These are phyloP conservation scores for Tephrocybe rancida DNA, from an alignment of 768 basidiomycete genomes.

Conservation along the genomic window DNA sequence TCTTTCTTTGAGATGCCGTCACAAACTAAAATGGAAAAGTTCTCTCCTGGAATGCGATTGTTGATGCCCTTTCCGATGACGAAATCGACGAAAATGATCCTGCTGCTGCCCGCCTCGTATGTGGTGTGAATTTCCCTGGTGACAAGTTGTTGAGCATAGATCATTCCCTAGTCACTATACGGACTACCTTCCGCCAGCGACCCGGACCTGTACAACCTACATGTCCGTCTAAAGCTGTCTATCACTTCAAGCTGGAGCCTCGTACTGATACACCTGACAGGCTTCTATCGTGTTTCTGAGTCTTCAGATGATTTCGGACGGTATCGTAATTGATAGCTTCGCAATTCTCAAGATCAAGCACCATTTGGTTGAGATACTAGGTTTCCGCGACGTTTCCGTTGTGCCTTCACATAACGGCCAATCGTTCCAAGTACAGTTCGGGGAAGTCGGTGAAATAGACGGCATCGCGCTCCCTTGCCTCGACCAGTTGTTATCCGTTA, in stretches of 20 bases:
- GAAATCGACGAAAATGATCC: conserved; percentile 44
- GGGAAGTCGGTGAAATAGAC: conserved; percentile 43
- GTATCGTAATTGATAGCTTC: conserved; percentile 52
- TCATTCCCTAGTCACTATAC: conserved; percentile 41
- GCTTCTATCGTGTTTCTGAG: conserved; percentile 57
- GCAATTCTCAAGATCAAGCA: conserved; percentile 65
- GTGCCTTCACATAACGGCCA: conserved; percentile 49
- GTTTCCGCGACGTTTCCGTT: conserved; percentile 54
- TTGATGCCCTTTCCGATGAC: conserved; percentile 60
- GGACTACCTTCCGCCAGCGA: conserved; percentile 44
- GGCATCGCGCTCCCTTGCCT: conserved; percentile 55
- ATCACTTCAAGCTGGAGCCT: background rate
- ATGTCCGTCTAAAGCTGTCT: conserved; percentile 33
- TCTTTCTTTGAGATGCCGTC: background rate
- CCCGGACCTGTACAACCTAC: conserved; percentile 48
- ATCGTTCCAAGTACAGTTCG: conserved; percentile 56
- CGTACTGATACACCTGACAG: too few species aligned
- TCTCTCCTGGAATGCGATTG: conserved; percentile 63
- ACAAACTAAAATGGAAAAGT: conserved; percentile 38
- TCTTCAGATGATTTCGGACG: conserved; percentile 69
- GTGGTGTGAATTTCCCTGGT: conserved; percentile 13
- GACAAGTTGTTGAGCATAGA: background rate
- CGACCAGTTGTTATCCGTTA: conserved; percentile 53
- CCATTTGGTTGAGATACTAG: conserved; percentile 48
- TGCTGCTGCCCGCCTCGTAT: conserved; percentile 43